A percentile compares a stretch with the other conserved stretches of the same genome.
Conservation (phyloP, 371 early-diverging fungal species). For the Umbelopsis sp. region DNA sequence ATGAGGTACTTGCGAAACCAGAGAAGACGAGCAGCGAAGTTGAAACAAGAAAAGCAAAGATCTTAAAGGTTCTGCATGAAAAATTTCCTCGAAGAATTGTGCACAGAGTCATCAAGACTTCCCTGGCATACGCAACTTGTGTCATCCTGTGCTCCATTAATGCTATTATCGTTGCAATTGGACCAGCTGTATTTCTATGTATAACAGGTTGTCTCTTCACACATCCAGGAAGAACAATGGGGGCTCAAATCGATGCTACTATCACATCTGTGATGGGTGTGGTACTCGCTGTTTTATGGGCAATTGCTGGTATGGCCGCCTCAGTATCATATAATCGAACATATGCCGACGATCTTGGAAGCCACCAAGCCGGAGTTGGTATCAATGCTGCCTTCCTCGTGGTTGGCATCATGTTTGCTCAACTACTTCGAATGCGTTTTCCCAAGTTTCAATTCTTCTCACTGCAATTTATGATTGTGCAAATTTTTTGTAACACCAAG, state of each 20-base stretch:
- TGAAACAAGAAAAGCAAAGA: constrained; percentile 4
- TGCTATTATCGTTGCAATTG: constrained; percentile 38
- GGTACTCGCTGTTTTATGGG: constrained; percentile 39
- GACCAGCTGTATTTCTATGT: constrained; percentile 44
- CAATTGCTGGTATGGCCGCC: constrained; percentile 38
- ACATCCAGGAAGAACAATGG: constrained; percentile 57
- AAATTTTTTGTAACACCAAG: constrained; percentile 29
- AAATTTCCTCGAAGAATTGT: constrained; percentile 55
- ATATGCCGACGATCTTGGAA: constrained; percentile 21
- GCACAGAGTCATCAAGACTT: constrained; percentile 58
- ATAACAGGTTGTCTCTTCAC: constrained; percentile 49
- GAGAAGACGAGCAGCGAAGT: neutral
- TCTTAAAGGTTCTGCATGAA: constrained; percentile 22
- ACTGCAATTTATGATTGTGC: constrained; percentile 39
- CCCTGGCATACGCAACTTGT: constrained; percentile 51
- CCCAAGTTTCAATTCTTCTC: constrained; percentile 45
- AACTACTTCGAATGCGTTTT: constrained; percentile 34
- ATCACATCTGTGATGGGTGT: constrained; percentile 46
- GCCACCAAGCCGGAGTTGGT: constrained; percentile 23
- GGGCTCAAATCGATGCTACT: constrained; percentile 54
- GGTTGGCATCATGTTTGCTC: constrained; percentile 34
- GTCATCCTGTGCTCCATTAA: constrained; percentile 47
- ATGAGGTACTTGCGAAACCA: neutral
- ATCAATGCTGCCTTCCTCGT: constrained; percentile 35
- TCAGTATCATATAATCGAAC: constrained; percentile 38